These are phyloP conservation scores for Panicum miliaceum DNA, from an alignment of 176 grass and related monocot species.

Conservation along the genomic window DNA sequence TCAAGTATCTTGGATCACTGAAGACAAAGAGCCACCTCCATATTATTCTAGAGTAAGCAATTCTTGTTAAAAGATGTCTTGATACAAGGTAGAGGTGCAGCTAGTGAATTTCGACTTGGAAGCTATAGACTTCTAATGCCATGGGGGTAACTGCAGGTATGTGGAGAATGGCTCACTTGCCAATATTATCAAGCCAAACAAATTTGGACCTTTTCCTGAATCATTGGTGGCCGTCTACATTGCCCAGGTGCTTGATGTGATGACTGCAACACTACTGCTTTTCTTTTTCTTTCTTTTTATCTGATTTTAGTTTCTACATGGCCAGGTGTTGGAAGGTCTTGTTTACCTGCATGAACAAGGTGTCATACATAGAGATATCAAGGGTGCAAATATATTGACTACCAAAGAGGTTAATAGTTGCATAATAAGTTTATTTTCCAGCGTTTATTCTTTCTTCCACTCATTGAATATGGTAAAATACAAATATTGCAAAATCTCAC, in stretches of 20 bases:
- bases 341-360: conserved; percentile 99
- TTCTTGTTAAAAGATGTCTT: conserved; percentile 21
- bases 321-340: conserved; percentile 94
- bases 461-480: not conserved
- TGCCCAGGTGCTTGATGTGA: conserved; percentile 70
- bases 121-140: conserved; percentile 50
- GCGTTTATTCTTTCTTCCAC: conserved; percentile 34
- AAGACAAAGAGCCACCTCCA: conserved; percentile 96
- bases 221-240: conserved; percentile 97
- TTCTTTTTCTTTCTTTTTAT: conserved; percentile 14
- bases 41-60: conserved; percentile 95
- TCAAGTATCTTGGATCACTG: conserved; percentile 93
- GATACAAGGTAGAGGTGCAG: not conserved
- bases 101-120: conserved; percentile 10
- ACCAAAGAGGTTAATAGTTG: conserved; percentile 85
- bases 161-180: conserved; percentile 99
- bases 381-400: conserved; percentile 98
- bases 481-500: not conserved
- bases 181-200: conserved; percentile 99
- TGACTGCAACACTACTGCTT: conserved; percentile 26
- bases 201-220: conserved; percentile 99
- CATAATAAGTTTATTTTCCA: conserved; percentile 33
- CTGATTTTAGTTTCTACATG: conserved; percentile 34
- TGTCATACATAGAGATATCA: conserved; percentile 99
- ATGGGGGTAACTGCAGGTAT: conserved; percentile 59